phyloP scores from a whole-genome alignment of 1,284 basidiomycete species.

The Fomitopsis pinicola region DNA sequence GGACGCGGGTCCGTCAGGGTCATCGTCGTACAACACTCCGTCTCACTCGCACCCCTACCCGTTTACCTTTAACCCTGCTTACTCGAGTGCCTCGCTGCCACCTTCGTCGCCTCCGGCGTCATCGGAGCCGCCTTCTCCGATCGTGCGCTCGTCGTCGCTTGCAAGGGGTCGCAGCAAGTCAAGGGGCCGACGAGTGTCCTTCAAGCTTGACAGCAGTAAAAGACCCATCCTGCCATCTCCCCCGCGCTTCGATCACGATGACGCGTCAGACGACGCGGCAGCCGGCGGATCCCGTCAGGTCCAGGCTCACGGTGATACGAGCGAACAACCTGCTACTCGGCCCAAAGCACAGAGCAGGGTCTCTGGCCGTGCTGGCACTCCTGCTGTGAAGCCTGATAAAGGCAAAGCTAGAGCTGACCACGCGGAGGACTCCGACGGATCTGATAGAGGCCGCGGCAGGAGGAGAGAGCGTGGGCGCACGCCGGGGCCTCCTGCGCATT shows the following conservation, averaged over 20 bases:
- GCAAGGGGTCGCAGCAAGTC: slow-evolving; percentile 23
- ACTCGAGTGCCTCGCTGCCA: slow-evolving; percentile 41
- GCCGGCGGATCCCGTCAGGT: background rate
- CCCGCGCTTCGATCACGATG: slow-evolving; percentile 3
- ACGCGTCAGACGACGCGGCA: slow-evolving; percentile 1
- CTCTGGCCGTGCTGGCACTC: background rate
- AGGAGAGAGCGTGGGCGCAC: slow-evolving; percentile 19
- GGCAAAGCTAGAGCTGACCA: slow-evolving; percentile 13
- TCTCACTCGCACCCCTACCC: slow-evolving; percentile 34
- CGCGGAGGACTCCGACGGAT: slow-evolving; percentile 4
- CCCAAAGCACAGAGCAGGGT: background rate
- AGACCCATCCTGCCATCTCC: slow-evolving; percentile 13
- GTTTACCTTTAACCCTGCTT: slow-evolving; percentile 35
- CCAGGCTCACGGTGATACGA: background rate
- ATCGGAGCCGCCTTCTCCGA: slow-evolving; percentile 21
- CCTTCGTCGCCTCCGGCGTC: slow-evolving; percentile 38
- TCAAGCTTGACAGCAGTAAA: slow-evolving; percentile 24
- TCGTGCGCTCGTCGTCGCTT: slow-evolving; percentile 8
- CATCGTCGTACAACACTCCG: slow-evolving; percentile 31
- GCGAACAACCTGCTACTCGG: background rate
- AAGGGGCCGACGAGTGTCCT: slow-evolving; percentile 26
- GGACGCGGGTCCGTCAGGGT: slow-evolving; percentile 16
- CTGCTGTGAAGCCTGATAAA: slow-evolving; percentile 1
- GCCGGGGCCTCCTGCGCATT: slow-evolving; percentile 22
- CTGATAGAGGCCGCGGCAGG: slow-evolving; percentile 7